Evolutionary conservation across 768 basidiomycete genomes (phyloP).

Genomic region (Leccinum pellstonianum): DNA sequence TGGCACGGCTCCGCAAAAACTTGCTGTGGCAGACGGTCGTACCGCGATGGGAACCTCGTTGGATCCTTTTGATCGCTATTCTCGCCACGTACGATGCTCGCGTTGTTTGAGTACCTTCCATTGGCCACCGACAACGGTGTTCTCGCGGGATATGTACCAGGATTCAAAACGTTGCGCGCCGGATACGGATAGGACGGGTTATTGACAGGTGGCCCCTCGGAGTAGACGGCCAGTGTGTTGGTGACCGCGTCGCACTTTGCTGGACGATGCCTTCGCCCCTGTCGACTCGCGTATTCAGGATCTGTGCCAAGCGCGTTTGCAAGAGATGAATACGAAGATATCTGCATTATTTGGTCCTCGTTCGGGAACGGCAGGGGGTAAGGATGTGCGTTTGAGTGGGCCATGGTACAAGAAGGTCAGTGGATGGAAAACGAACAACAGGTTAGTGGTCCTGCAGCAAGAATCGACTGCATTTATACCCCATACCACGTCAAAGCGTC

Average conservation of each 20-base stretch:
- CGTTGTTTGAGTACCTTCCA: conserved; percentile 1
- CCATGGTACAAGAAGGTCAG: conserved; percentile 17
- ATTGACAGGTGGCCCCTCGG: conserved; percentile 14
- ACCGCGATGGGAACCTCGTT: neutral
- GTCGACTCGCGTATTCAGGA: conserved; percentile 11
- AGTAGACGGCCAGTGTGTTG: conserved; percentile 19
- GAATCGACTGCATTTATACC: conserved; percentile 21
- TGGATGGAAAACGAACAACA: neutral
- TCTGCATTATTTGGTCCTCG: conserved; percentile 13
- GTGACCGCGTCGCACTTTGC: conserved; percentile 6
- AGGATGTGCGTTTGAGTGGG: conserved; percentile 4
- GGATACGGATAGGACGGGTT: conserved; percentile 31
- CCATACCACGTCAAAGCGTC: conserved; percentile 18
- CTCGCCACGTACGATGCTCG: conserved; percentile 1
- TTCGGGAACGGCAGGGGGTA: conserved; percentile 26
- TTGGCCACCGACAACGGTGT: conserved; percentile 10
- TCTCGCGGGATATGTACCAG: conserved; percentile 16
- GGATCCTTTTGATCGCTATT: conserved; percentile 2
- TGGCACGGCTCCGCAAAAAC: conserved; percentile 17
- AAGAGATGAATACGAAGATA: conserved; percentile 27
- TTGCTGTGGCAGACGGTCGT: conserved; percentile 25
- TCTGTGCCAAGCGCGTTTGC: conserved; percentile 23
- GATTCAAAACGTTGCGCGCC: conserved; percentile 29
- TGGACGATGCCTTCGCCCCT: neutral
- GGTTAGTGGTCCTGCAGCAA: conserved; percentile 1